phyloP scores from a whole-genome alignment of 225 moss, liverwort and hornwort genomes.

The Marchantia polymorpha region DNA sequence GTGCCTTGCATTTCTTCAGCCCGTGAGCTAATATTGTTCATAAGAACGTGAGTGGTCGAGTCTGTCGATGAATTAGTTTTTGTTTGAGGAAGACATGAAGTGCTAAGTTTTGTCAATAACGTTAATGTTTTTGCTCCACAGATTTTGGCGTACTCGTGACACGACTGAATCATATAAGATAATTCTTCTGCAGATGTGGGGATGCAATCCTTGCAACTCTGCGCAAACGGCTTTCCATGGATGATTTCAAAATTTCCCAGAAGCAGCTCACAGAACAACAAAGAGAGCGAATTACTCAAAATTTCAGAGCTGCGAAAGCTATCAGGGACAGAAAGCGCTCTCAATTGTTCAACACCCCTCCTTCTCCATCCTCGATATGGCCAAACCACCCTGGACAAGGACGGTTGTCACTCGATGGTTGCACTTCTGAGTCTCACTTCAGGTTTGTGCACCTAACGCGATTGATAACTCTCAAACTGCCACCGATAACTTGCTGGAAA shows the following conservation, averaged over 20 bases:
- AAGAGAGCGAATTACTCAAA: conserved; percentile 39
- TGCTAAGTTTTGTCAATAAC: too few relatives aligned
- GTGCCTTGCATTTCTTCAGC: too few relatives aligned
- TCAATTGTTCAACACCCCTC: conserved; percentile 23
- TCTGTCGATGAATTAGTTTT: too few relatives aligned
- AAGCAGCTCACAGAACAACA: conserved; percentile 33
- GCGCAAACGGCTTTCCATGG: not conserved
- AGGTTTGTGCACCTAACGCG: conserved; percentile 18
- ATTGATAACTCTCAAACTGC: too few relatives aligned
- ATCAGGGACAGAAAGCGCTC: conserved; percentile 48
- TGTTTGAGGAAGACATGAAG: too few relatives aligned
- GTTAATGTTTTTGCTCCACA: too few relatives aligned
- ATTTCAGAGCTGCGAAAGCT: conserved; percentile 46
- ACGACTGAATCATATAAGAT: not conserved
- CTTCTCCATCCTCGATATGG: conserved; percentile 12
- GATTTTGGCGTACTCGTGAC: too few relatives aligned
- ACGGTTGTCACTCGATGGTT: conserved; percentile 20
- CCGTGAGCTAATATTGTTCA: too few relatives aligned
- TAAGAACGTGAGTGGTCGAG: too few relatives aligned
- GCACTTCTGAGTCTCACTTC: conserved; percentile 21
- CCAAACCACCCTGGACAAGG: conserved; percentile 14
- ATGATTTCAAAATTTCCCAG: conserved; percentile 19
- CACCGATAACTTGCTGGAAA: too few relatives aligned
- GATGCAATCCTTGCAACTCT: not conserved
- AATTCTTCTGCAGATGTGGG: not conserved